Evolutionary conservation across 2,329 filamentous ascomycete genomes (phyloP).

Genomic region (Xylaria hypoxylon): DNA sequence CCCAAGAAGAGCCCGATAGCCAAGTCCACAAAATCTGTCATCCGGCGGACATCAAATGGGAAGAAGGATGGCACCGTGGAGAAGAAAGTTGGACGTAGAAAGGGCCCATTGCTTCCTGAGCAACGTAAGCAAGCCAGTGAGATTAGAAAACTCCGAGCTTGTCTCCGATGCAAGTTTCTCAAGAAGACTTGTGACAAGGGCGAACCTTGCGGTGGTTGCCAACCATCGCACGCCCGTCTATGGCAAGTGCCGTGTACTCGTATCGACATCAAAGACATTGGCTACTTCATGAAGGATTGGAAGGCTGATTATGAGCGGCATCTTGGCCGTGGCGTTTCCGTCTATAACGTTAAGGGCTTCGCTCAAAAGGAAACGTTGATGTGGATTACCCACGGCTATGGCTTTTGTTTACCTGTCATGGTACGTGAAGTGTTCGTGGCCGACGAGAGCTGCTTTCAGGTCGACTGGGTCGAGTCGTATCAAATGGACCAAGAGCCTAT

Average conservation of each 20-base stretch:
- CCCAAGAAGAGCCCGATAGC: slow-evolving; percentile 81
- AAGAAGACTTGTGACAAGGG: slow-evolving; percentile 99
- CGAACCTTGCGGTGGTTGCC: slow-evolving; percentile 93
- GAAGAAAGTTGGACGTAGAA: slow-evolving; percentile 92
- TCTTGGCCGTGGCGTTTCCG: slow-evolving; percentile 85
- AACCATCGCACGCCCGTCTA: slow-evolving; percentile 92
- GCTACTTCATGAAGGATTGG: slow-evolving; percentile 99
- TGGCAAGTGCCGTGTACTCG: slow-evolving; percentile 99
- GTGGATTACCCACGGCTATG: slow-evolving; percentile 97
- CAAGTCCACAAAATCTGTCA: slow-evolving; percentile 86
- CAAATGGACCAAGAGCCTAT: slow-evolving; percentile 76
- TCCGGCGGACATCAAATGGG: slow-evolving; percentile 79
- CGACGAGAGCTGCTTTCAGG: slow-evolving; percentile 90
- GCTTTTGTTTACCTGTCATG: slow-evolving; percentile 90
- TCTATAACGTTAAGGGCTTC: slow-evolving; percentile 94
- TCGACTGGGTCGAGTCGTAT: slow-evolving; percentile 91
- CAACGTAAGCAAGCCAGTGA: slow-evolving; percentile 97
- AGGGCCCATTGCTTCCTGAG: slow-evolving; percentile 89
- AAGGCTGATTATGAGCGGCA: slow-evolving; percentile 96
- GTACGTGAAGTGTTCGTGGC: slow-evolving; percentile 93
- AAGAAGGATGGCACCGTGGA: slow-evolving; percentile 84
- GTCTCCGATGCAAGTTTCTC: slow-evolving; percentile 95
- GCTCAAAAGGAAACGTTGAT: slow-evolving; percentile 75
- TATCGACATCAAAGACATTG: slow-evolving; percentile 98
- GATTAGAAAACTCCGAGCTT: slow-evolving; percentile 93